These are phyloP conservation scores for Hymenoscyphus albidus DNA, from an alignment of 2,329 filamentous ascomycete species.

Conservation along the genomic window DNA sequence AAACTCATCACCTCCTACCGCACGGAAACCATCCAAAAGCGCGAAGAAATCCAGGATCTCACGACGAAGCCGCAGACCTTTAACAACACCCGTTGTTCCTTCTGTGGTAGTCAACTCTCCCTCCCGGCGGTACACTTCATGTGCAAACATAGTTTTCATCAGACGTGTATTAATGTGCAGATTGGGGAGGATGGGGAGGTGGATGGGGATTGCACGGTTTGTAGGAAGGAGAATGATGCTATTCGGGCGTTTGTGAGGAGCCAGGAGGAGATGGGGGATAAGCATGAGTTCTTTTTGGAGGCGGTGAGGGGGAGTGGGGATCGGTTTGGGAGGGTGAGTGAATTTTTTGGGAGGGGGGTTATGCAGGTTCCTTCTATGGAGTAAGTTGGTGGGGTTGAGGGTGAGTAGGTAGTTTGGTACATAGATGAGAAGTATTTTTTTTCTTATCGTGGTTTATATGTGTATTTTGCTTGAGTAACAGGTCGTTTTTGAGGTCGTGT, in stretches of 20 bases:
- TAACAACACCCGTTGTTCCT: slow-evolving; percentile 81
- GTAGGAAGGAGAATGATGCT: slow-evolving; percentile 77
- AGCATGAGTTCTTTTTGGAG: slow-evolving; percentile 84
- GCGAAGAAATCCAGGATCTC: slow-evolving; percentile 73
- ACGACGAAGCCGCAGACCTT: slow-evolving; percentile 80
- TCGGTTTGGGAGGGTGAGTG: slow-evolving; percentile 83
- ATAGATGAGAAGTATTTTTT: neutral
- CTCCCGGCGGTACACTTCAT: slow-evolving; percentile 92
- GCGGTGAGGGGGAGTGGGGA: slow-evolving; percentile 75
- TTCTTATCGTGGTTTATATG: too few species aligned
- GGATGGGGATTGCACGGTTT: slow-evolving; percentile 79
- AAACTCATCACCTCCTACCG: slow-evolving; percentile 80
- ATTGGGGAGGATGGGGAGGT: slow-evolving; percentile 48
- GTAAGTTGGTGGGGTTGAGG: neutral
- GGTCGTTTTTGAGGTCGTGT: too few species aligned
- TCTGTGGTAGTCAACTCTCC: slow-evolving; percentile 70
- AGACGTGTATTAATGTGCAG: slow-evolving; percentile 70
- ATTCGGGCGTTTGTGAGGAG: slow-evolving; percentile 81
- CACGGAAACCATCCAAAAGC: slow-evolving; percentile 75
- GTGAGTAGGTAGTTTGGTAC: neutral
- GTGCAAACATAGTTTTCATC: slow-evolving; percentile 96
- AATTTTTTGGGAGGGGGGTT: slow-evolving; percentile 92
- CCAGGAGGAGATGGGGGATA: slow-evolving; percentile 79
- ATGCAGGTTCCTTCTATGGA: slow-evolving; percentile 54
- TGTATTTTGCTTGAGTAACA: too few species aligned